Evolutionary conservation across 2,329 filamentous ascomycete species (phyloP).

Genomic region (Cryphonectria naterciae): DNA sequence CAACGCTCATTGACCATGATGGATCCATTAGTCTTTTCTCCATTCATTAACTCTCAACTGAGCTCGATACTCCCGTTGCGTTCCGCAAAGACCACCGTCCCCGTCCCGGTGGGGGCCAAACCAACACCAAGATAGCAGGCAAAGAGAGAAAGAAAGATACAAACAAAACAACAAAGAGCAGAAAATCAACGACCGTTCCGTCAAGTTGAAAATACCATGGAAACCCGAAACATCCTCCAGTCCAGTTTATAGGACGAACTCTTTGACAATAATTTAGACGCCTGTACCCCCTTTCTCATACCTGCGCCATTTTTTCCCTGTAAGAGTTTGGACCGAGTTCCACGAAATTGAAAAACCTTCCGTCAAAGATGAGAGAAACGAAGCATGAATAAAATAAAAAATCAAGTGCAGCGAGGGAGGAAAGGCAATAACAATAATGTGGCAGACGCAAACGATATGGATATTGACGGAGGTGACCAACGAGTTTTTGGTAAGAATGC

Average conservation of each 20-base stretch:
- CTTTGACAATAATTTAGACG: neutral
- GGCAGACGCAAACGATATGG: neutral
- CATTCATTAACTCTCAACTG: neutral
- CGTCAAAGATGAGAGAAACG: neutral
- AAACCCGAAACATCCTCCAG: neutral
- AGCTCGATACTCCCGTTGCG: neutral
- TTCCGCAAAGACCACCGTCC: neutral
- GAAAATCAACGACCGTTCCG: neutral
- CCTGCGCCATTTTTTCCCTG: neutral
- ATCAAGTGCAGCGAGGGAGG: neutral
- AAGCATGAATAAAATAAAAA: neutral
- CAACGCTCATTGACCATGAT: neutral
- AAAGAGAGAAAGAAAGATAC: neutral
- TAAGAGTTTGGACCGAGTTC: neutral
- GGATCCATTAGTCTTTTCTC: neutral
- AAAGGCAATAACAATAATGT: neutral
- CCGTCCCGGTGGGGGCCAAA: neutral
- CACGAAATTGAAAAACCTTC: neutral
- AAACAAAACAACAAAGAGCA: neutral
- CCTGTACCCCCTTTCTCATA: conserved; percentile 2
- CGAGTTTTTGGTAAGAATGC: neutral
- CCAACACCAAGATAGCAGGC: neutral
- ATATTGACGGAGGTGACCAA: conserved; percentile 3
- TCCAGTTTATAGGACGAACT: neutral
- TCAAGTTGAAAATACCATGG: neutral